Conservation (phyloP, 1,139 yeast species). For the Kodamaea plutei region DNA sequence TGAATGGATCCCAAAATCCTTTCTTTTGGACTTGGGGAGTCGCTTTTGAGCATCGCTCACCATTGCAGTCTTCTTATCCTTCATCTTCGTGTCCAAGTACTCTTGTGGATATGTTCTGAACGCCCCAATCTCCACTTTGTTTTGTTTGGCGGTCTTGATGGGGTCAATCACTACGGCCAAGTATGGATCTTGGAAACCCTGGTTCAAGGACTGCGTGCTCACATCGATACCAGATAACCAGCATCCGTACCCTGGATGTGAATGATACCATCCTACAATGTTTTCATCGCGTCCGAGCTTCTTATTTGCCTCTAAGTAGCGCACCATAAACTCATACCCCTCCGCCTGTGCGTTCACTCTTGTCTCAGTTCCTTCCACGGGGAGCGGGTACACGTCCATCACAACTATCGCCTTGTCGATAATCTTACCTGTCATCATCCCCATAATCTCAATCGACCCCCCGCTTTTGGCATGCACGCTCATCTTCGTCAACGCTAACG, state of each 20-base stretch:
- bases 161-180: conserved; percentile 89
- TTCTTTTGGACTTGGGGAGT: conserved; percentile 45
- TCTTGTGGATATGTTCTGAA: conserved; percentile 72
- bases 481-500: conserved; percentile 78
- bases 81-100: conserved; percentile 11
- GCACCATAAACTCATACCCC: conserved; percentile 93
- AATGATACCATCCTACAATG: conserved; percentile 93
- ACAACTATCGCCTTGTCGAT: conserved; percentile 58
- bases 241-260: conserved; percentile 97
- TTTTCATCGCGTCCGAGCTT: conserved; percentile 45
- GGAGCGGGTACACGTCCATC: conserved; percentile 79
- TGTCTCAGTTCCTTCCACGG: conserved; percentile 95
- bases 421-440: conserved; percentile 82
- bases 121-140: conserved; percentile 83
- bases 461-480: conserved; percentile 79
- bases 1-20: conserved; percentile 70
- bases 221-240: conserved; percentile 92
- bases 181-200: conserved; percentile 86
- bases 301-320: conserved; percentile 62
- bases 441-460: conserved; percentile 93
- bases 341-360: conserved; percentile 92
- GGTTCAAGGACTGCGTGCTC: conserved; percentile 80
- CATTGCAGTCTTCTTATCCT: conserved; percentile 4
- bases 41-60: conserved; percentile 9
- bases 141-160: conserved; percentile 57